Conservation (phyloP, 2,329 filamentous ascomycete genomes). For the Aspergillus sp. region DNA sequence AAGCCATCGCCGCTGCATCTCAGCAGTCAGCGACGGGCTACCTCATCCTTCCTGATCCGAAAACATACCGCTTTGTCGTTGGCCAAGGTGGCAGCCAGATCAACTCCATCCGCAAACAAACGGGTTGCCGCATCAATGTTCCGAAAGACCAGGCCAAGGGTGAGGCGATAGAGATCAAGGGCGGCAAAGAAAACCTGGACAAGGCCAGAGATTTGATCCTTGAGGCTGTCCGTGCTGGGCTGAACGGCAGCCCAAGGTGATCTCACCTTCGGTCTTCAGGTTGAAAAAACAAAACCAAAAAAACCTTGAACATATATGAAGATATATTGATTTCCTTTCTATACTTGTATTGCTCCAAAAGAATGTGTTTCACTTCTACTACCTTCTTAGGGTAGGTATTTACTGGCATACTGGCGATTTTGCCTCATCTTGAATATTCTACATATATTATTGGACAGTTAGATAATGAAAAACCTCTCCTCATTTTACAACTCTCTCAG, state of each 20-base stretch:
- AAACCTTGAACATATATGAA: constrained; percentile 5
- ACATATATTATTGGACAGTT: constrained; percentile 6
- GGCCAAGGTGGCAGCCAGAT: constrained; percentile 87
- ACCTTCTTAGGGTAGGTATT: background rate
- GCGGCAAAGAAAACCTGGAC: constrained; percentile 76
- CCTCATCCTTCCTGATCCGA: constrained; percentile 83
- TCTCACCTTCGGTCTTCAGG: background rate
- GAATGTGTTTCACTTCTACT: constrained; percentile 10
- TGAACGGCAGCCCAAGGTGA: constrained; percentile 23
- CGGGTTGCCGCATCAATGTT: constrained; percentile 90
- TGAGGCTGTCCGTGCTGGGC: constrained; percentile 64
- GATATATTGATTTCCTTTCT: constrained; percentile 7
- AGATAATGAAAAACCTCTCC: constrained; percentile 4
- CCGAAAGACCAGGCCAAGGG: constrained; percentile 72
- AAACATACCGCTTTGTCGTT: constrained; percentile 86
- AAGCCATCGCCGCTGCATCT: constrained; percentile 64
- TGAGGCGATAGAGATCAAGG: constrained; percentile 89
- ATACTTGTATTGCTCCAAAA: constrained; percentile 11
- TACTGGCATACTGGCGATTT: constrained; percentile 3
- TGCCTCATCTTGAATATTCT: constrained; percentile 6
- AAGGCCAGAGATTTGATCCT: constrained; percentile 86
- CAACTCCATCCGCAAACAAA: constrained; percentile 88
- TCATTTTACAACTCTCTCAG: background rate
- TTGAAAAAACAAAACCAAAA: background rate
- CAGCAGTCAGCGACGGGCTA: constrained; percentile 69